Evolutionary conservation across 192 early-diverging fungal genomes (phyloP).

Genomic region (Backusella psychrophila): DNA sequence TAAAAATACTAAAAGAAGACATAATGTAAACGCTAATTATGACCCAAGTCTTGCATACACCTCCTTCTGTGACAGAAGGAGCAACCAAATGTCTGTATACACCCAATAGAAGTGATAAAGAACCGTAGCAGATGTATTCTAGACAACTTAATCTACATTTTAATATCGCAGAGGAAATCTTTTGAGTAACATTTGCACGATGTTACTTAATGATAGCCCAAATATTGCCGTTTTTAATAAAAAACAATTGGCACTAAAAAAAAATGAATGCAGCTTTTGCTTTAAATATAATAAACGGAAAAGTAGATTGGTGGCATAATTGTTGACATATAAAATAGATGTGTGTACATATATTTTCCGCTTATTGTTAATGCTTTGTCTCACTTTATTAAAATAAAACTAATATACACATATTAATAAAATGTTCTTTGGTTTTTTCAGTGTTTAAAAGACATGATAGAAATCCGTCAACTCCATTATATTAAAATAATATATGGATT

Average conservation of each 20-base stretch:
- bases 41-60: not conserved
- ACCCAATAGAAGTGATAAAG: not conserved
- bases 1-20: not conserved
- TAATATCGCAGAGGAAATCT: not conserved
- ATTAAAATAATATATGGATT: not conserved
- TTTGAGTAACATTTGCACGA: not conserved
- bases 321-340: not conserved
- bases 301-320: not conserved
- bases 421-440: not conserved
- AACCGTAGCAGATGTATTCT: not conserved
- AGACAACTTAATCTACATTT: not conserved
- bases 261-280: not conserved
- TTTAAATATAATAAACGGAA: not conserved
- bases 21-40: not conserved
- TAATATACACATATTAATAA: not conserved
- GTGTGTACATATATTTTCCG: not conserved
- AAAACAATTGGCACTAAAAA: not conserved
- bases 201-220: not conserved
- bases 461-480: no score
- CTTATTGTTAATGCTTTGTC: not conserved
- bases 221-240: not conserved
- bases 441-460: not conserved
- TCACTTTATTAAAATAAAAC: not conserved
- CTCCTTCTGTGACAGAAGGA: not conserved
- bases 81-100: not conserved